Percentiles rank a stretch among this genome's conserved stretches.
phyloP scores from a whole-genome alignment of 2,329 filamentous ascomycete genomes.

The Pseudocercospora musae region DNA sequence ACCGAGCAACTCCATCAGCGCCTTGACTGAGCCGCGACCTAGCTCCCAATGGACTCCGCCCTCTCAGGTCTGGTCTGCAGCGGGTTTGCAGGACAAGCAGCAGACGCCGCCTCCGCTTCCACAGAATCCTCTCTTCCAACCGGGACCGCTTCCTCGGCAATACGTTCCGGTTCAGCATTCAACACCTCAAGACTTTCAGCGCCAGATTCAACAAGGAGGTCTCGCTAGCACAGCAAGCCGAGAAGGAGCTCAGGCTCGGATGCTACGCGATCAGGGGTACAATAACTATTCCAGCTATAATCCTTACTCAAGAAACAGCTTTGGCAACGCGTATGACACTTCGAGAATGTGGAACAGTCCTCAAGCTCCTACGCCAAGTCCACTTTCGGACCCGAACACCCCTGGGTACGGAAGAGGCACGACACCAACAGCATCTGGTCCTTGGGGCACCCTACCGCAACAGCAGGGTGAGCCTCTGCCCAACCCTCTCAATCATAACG shows the following conservation, averaged over 20 bases:
- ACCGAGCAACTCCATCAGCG: slow-evolving; percentile 27
- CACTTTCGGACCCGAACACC: slow-evolving; percentile 31
- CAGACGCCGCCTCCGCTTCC: slow-evolving; percentile 20
- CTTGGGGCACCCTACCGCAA: slow-evolving; percentile 23
- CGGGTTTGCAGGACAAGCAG: slow-evolving; percentile 19
- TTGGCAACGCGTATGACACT: slow-evolving; percentile 26
- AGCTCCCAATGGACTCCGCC: slow-evolving; percentile 38
- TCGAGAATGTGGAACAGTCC: slow-evolving; percentile 32
- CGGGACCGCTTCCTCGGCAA: slow-evolving; percentile 13
- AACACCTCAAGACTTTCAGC: slow-evolving; percentile 45
- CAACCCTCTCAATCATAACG: slow-evolving; percentile 8
- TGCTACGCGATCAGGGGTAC: slow-evolving; percentile 33
- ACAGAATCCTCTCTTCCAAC: slow-evolving; percentile 19
- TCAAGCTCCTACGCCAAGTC: slow-evolving; percentile 34
- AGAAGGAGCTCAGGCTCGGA: slow-evolving; percentile 34
- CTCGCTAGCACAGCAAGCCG: slow-evolving; percentile 33
- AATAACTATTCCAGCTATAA: slow-evolving; percentile 16
- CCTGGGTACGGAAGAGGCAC: slow-evolving; percentile 24
- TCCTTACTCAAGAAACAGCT: slow-evolving; percentile 23
- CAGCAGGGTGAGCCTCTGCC: slow-evolving; percentile 8
- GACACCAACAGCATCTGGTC: slow-evolving; percentile 15
- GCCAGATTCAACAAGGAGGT: slow-evolving; percentile 25
- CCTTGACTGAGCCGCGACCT: slow-evolving; percentile 11
- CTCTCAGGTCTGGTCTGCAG: slow-evolving; percentile 31
- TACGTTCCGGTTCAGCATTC: slow-evolving; percentile 33